These are phyloP conservation scores for Saksenaea oblongispora DNA, from an alignment of 371 early-diverging fungal species.

Conservation along the genomic window DNA sequence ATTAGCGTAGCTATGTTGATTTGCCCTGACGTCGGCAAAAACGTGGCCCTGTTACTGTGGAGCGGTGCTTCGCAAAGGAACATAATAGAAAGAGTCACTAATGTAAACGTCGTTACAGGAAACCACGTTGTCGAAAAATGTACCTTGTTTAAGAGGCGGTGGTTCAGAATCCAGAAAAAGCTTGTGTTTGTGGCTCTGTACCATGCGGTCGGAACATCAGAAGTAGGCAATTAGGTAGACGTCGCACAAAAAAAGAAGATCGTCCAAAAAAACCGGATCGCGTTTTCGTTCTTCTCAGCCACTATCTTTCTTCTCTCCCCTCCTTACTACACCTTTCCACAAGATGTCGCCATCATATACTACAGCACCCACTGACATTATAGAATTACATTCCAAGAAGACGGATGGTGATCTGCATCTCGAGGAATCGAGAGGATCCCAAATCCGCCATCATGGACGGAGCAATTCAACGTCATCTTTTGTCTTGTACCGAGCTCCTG, in stretches of 20 bases:
- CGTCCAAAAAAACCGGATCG: not conserved
- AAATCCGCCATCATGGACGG: constrained; percentile 20
- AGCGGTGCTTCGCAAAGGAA: too few relatives aligned
- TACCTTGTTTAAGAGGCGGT: too few relatives aligned
- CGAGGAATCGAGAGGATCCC: not conserved
- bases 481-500: constrained; percentile 29
- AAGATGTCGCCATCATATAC: constrained; percentile 17
- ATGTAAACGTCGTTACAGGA: too few relatives aligned
- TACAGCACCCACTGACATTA: constrained; percentile 12
- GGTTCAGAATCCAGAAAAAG: too few relatives aligned
- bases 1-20: too few relatives aligned
- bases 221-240: too few relatives aligned
- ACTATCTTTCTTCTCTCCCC: not conserved
- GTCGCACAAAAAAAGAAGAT: constrained; percentile 2
- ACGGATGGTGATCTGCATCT: constrained; percentile 1
- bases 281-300: not conserved
- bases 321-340: not conserved
- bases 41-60: too few relatives aligned
- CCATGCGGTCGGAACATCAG: too few relatives aligned
- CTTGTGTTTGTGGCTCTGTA: too few relatives aligned
- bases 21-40: too few relatives aligned
- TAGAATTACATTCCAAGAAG: constrained; percentile 14
- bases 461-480: constrained; percentile 31
- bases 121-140: too few relatives aligned
- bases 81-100: too few relatives aligned